Base-by-base conservation (phyloP, 805 yeast genomes). In the Vanderwaltozyma verrucispora region DNA sequence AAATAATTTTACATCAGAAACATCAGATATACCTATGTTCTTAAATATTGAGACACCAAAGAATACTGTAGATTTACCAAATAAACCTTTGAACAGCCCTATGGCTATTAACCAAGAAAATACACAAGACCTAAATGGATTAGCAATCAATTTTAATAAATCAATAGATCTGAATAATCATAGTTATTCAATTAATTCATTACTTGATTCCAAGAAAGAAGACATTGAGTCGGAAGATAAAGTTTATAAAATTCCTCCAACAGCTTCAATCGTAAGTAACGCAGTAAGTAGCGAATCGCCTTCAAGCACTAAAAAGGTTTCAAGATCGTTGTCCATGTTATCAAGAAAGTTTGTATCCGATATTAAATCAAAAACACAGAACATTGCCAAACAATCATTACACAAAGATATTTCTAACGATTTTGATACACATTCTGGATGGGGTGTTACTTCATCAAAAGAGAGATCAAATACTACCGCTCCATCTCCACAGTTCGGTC, bases 271-370 rank as follows among this genome's bases (percentile, higher is more conserved):
- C 3, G 21, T 21, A 20, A 15, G n/a, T n/a, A 21, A 21, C 14
- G 23, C 28, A 12, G 17, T 2, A 12, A 20, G 25, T 34, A 30
- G 21, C 15, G 25, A 20, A 8, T 18, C 24, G 6, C 15, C n/a
- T n/a, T n/a, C n/a, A n/a, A n/a, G n/a, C n/a, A n/a, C 16, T 6
- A 45, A 46, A 17, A 46, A 39, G 34, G 20, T 59, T 3, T 51
- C 56, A 6, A 51, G 66, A 39, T 56, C 64, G 1, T 49, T 62
- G 27, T 59, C 64, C 3, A 43, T 58, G 17, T 57, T 56, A 35
- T 56, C 62, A 7, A 51, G 54, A 35, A 52, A 46, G 31, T 33
- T 54, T 28, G 50, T 56, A 28, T 43, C 46, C 31, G 47, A 48
- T 30, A 35, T 54, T 27, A 50, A 52, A 39, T 44, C 49, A 2